A percentile compares a stretch with the other conserved stretches of the same genome.
Conservation (phyloP, 768 basidiomycete species). For the Boletus fagicola region DNA sequence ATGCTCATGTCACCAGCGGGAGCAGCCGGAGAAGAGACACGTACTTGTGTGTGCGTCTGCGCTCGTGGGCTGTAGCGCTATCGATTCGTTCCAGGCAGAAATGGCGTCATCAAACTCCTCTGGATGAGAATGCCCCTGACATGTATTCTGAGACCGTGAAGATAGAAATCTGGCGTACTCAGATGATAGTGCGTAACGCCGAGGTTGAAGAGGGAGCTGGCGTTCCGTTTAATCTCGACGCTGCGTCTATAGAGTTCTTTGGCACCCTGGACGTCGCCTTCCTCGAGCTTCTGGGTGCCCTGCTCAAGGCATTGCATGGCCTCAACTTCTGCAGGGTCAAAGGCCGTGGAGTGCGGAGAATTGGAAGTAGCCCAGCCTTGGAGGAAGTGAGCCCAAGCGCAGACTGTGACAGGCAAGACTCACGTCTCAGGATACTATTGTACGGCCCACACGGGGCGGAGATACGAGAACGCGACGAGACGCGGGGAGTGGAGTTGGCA, state of each 20-base stretch:
- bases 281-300: conserved; percentile 81
- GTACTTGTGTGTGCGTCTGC: conserved; percentile 86
- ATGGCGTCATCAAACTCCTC: conserved; percentile 90
- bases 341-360: conserved; percentile 76
- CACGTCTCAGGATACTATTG: conserved; percentile 25
- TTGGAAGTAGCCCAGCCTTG: conserved; percentile 77
- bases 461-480: conserved; percentile 7
- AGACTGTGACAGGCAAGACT: conserved; percentile 20
- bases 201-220: conserved; percentile 82
- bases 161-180: conserved; percentile 48
- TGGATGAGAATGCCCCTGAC: conserved; percentile 32
- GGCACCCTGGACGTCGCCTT: conserved; percentile 79
- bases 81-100: conserved; percentile 81
- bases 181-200: conserved; percentile 90
- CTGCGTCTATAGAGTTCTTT: conserved; percentile 77
- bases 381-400: background rate
- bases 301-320: conserved; percentile 77
- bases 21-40: conserved; percentile 30
- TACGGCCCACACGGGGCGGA: conserved; percentile 7
- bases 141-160: conserved; percentile 14
- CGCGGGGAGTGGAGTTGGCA: conserved; percentile 13
- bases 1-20: conserved; percentile 23
- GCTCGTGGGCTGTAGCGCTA: conserved; percentile 75
- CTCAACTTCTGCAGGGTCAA: conserved; percentile 80
- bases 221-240: conserved; percentile 74